A percentile compares a stretch with the other conserved stretches of the same genome.
Evolutionary conservation across 2,329 filamentous ascomycete genomes (phyloP).

Genomic region (Mycosphaerelloides madeirae): DNA sequence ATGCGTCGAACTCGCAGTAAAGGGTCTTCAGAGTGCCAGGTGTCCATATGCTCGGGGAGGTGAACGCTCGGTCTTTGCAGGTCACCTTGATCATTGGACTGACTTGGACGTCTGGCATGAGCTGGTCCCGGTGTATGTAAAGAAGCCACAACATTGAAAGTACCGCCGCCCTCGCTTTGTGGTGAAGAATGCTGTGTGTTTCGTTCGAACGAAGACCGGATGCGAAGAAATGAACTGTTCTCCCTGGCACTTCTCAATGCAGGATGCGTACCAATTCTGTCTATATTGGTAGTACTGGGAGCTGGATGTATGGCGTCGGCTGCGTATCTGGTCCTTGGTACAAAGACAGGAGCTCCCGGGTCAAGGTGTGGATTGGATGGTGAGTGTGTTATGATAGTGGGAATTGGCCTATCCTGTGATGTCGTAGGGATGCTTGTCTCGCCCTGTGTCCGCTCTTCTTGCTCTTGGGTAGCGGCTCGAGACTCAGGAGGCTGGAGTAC

Average conservation of each 20-base stretch:
- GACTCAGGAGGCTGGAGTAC: no score
- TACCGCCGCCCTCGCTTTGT: not conserved
- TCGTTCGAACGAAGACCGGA: constrained; percentile 22
- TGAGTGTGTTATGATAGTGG: constrained; percentile 1
- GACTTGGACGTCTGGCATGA: no score
- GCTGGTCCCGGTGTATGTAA: no score
- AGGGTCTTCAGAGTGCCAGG: no score
- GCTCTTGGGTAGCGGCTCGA: no score
- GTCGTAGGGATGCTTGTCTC: not conserved
- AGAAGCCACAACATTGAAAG: no score
- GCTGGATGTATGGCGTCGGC: no score
- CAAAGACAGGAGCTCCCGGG: constrained; percentile 27
- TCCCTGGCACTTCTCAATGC: not conserved
- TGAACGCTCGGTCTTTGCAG: no score
- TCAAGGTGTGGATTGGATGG: constrained; percentile 18
- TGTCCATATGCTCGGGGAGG: no score
- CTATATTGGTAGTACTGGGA: constrained; percentile 4
- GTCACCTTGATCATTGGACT: no score
- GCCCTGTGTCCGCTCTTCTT: no score
- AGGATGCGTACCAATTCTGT: not conserved
- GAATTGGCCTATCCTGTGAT: not conserved
- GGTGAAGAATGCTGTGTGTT: constrained; percentile 11
- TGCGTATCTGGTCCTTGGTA: constrained; percentile 24
- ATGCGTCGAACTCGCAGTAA: constrained; percentile 8
- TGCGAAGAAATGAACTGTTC: constrained; percentile 7